Evolutionary conservation across 1,139 yeast genomes (phyloP).

Genomic region (Scheffersomyces illinoinensis): DNA sequence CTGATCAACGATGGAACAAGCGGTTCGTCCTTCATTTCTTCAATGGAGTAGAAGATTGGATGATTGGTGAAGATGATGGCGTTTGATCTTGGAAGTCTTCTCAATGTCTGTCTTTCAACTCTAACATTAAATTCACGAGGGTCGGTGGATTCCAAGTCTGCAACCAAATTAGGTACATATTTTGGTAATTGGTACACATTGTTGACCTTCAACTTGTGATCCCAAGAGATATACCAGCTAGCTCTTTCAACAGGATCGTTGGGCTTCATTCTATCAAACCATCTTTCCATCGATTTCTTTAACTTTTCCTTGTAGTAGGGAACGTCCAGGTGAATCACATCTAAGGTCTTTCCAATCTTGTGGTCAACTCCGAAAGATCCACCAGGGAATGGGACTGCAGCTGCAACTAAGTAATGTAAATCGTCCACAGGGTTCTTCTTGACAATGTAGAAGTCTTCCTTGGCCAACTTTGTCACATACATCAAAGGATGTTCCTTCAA

Average conservation of each 20-base stretch:
- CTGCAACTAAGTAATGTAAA: slow-evolving; percentile 64
- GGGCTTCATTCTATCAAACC: slow-evolving; percentile 63
- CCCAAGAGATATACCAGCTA: slow-evolving; percentile 76
- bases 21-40: slow-evolving; percentile 80
- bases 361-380: slow-evolving; percentile 65
- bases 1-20: slow-evolving; percentile 64
- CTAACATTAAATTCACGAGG: slow-evolving; percentile 55
- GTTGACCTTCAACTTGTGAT: slow-evolving; percentile 58
- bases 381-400: slow-evolving; percentile 79
- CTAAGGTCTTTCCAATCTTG: slow-evolving; percentile 62
- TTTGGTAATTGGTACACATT: slow-evolving; percentile 52
- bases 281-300: slow-evolving; percentile 71
- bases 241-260: slow-evolving; percentile 70
- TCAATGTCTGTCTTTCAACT: slow-evolving; percentile 56
- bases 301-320: slow-evolving; percentile 71
- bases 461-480: slow-evolving; percentile 67
- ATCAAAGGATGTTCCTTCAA: slow-evolving; percentile 63
- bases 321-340: slow-evolving; percentile 67
- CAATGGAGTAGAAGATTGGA: slow-evolving; percentile 67
- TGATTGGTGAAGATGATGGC: slow-evolving; percentile 63
- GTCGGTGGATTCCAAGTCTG: slow-evolving; percentile 33
- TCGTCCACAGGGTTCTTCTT: slow-evolving; percentile 55
- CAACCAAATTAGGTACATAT: slow-evolving; percentile 28
- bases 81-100: slow-evolving; percentile 48
- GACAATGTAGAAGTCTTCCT: slow-evolving; percentile 71